Evolutionary conservation across 345 rosid genomes (phyloP), one percentile per base, ranked within the genome.

Genomic region (Camelina hispida): DNA sequence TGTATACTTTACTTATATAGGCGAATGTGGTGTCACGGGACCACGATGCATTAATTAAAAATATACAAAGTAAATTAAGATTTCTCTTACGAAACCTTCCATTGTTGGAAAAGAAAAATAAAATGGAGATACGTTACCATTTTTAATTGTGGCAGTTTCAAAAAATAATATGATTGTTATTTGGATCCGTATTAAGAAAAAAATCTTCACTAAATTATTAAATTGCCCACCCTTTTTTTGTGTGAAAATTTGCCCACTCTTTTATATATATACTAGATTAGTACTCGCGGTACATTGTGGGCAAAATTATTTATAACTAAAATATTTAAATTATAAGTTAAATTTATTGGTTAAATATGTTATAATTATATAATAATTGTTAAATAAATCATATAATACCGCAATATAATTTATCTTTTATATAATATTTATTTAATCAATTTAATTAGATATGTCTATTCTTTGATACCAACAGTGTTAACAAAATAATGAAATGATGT

Each of bases 121-220:
- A 35, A 35, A 35, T 35, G 9, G 28, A 53, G 56, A 64, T 65
- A 65, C 77, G 65, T 73, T 73, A 54, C 78, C 65, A 44, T 56
- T 4, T 35, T 7, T 35, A 35, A 43, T 43, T 14, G 47, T 43
- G 47, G 12, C 7, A n/a, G 50, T 15, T 46, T 46, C 3, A 46
- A 6, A n/a, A 46, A 47, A 35, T 22, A 22, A 7, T 18, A 7
- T 4, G 57, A 32, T 5, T 59, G 57, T 20, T 34, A 2, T 59
- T 9, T 59, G n/a, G 42, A 32, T 60, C 34, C 66, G 20, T 59
- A 57, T 14, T 71, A 59, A 20, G 23, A 34, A 59, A 34, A 59
- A 59, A 48, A 22, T 71, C 2, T 54, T 52, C 0, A 44, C 15
- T 43, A 4, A 43, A 14, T 30, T 44, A n/a, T 46, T n/a, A 46